phyloP scores from a whole-genome alignment of 164 flowering plant genomes.

The Sextonia rubra region DNA sequence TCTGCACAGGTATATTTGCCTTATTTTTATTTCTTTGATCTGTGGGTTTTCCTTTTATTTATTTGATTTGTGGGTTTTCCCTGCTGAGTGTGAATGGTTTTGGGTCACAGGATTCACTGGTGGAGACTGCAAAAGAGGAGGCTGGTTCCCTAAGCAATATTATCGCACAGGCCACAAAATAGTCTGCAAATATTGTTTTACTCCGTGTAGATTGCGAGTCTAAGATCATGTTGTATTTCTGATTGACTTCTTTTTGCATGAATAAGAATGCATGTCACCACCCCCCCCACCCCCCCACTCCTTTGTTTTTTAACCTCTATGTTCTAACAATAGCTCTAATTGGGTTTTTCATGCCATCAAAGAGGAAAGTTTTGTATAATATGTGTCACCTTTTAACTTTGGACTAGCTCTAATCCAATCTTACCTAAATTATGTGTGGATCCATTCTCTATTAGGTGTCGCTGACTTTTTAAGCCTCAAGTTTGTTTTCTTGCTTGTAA shows the following conservation, averaged over 20 bases:
- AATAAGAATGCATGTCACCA: not conserved
- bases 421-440: not conserved
- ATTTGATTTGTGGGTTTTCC: too few relatives aligned
- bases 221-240: not conserved
- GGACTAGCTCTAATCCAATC: too few relatives aligned
- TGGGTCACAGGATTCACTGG: conserved; percentile 71
- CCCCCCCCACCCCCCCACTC: too few relatives aligned
- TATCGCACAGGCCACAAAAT: conserved; percentile 88
- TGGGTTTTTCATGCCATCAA: not conserved
- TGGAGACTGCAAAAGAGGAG: conserved; percentile 90
- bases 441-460: not conserved
- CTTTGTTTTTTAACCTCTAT: not conserved
- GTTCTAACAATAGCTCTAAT: not conserved
- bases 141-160: conserved; percentile 79
- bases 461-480: not conserved
- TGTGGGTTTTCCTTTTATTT: not conserved
- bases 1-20: conserved; percentile 65
- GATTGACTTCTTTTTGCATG: not conserved
- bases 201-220: not conserved
- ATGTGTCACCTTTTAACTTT: not conserved
- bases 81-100: conserved; percentile 5
- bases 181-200: not conserved
- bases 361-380: not conserved
- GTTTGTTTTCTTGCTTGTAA: too few relatives aligned
- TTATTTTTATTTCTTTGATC: not conserved